phyloP scores from a whole-genome alignment of 768 basidiomycete species.

The Boletellus ananas region DNA sequence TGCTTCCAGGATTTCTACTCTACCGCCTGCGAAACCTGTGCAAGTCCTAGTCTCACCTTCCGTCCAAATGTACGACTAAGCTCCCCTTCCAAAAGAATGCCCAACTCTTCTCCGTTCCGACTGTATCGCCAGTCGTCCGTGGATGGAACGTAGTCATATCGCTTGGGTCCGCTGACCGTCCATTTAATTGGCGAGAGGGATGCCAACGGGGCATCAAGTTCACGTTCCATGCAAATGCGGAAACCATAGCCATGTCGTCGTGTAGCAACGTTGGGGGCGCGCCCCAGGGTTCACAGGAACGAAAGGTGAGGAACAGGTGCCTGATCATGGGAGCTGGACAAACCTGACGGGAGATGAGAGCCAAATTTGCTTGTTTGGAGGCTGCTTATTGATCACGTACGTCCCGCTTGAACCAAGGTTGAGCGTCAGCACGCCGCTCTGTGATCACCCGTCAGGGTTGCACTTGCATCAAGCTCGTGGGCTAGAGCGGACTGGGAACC shows the following conservation, averaged over 20 bases:
- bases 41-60: slow-evolving; percentile 32
- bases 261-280: neutral
- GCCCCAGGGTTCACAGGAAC: neutral
- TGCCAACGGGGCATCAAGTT: neutral
- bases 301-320: slow-evolving; percentile 1
- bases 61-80: slow-evolving; percentile 43
- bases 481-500: slow-evolving; percentile 23
- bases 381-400: slow-evolving; percentile 96
- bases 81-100: slow-evolving; percentile 64
- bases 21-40: slow-evolving; percentile 21
- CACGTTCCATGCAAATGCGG: slow-evolving; percentile 2
- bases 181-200: neutral
- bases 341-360: slow-evolving; percentile 86
- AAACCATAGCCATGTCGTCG: neutral
- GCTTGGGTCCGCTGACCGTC: slow-evolving; percentile 75
- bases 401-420: slow-evolving; percentile 72
- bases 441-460: slow-evolving; percentile 13
- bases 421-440: slow-evolving; percentile 92
- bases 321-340: slow-evolving; percentile 12
- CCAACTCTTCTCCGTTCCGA: slow-evolving; percentile 60
- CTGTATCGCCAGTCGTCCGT: slow-evolving; percentile 71
- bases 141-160: slow-evolving; percentile 70
- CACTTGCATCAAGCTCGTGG: neutral
- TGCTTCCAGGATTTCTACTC: slow-evolving; percentile 10
- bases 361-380: slow-evolving; percentile 97